Evolutionary conservation across 192 early-diverging fungal species (phyloP).

Genomic region (Linnemannia zychae): DNA sequence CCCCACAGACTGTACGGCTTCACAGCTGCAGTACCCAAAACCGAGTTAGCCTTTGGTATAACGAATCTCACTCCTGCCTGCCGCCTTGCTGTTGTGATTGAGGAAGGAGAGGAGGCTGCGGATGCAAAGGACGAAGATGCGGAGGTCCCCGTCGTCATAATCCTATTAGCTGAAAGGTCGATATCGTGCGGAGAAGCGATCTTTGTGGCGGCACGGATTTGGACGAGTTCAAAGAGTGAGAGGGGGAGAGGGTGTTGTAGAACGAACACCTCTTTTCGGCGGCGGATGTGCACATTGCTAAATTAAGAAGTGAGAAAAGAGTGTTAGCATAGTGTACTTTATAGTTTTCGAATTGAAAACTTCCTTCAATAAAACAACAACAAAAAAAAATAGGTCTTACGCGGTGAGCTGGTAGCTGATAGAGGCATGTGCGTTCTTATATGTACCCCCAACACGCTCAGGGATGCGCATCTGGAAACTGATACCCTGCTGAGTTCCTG

Average conservation of each 20-base stretch:
- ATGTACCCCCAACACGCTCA: constrained; percentile 40
- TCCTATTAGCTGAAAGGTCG: background rate
- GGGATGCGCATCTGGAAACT: constrained; percentile 47
- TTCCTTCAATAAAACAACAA: no score
- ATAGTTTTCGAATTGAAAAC: no score
- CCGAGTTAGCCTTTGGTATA: constrained; percentile 42
- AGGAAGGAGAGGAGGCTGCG: background rate
- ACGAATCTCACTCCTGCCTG: constrained; percentile 35
- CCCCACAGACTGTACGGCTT: constrained; percentile 53
- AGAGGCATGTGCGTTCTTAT: constrained; percentile 44
- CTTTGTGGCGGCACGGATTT: constrained; percentile 40
- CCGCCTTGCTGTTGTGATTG: background rate
- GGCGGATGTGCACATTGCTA: constrained; percentile 43
- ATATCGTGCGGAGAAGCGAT: constrained; percentile 33
- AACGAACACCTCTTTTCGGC: constrained; percentile 34
- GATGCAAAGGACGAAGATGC: background rate
- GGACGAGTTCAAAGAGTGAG: constrained; percentile 51
- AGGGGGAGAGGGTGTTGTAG: constrained; percentile 31
- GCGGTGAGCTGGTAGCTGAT: constrained; percentile 46
- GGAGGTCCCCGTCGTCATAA: background rate
- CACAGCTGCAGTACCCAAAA: constrained; percentile 42
- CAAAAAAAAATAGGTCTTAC: constrained; percentile 17
- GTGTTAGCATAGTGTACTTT: no score
- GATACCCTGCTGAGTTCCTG: constrained; percentile 39
- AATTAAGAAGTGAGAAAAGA: no score